phyloP scores from a whole-genome alignment of 73 alveolate species.

The Paramecium octaurelia region DNA sequence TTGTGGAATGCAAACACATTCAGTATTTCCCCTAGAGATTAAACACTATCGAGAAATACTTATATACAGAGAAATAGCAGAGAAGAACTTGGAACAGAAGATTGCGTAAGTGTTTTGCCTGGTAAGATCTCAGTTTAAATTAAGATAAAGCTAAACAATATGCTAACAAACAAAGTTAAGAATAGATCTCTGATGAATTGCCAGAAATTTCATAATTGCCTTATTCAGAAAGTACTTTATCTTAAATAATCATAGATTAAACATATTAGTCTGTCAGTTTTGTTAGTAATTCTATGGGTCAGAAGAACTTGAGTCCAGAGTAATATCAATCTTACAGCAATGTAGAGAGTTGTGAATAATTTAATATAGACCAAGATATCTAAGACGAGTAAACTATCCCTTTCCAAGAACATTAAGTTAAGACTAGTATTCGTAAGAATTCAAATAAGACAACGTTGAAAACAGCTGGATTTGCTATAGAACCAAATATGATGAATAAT shows the following conservation, averaged over 20 bases:
- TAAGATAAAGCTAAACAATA: not conserved
- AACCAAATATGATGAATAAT: not conserved
- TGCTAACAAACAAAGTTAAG: not conserved
- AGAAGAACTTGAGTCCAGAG: not conserved
- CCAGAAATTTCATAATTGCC: not conserved
- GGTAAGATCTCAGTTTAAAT: not conserved
- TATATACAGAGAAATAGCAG: not conserved
- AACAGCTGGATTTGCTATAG: conserved; percentile 9
- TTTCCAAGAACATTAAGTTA: not conserved
- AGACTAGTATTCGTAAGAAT: not conserved
- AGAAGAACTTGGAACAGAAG: not conserved
- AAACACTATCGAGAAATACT: not conserved
- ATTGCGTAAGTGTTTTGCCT: not conserved
- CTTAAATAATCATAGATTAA: not conserved
- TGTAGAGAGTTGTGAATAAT: not conserved
- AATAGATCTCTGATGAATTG: not conserved
- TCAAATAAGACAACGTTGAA: not conserved
- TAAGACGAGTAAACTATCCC: not conserved
- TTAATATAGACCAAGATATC: not conserved
- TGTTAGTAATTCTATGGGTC: not conserved
- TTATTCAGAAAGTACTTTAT: not conserved
- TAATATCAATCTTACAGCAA: not conserved
- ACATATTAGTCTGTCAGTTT: conserved; percentile 7
- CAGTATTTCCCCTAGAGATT: not conserved
- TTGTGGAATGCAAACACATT: not conserved